Evolutionary conservation across 345 rosid genomes (phyloP), one percentile per base, ranked within the genome.

Genomic region (Sisymbrium altissimum): DNA sequence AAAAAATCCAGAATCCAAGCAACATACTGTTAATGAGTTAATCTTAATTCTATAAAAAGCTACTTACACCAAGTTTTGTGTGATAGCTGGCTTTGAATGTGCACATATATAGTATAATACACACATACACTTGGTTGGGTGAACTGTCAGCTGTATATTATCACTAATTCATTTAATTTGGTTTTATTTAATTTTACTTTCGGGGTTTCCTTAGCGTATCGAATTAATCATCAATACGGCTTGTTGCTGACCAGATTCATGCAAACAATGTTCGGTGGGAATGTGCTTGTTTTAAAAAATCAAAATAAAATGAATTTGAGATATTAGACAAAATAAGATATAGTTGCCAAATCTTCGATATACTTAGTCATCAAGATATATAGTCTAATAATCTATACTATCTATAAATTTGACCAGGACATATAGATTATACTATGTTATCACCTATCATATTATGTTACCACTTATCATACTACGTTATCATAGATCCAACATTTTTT

Each of bases 191-290:
- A 7, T 14, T 56, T 65, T 6, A 27, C 38, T 46, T 49, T 60
- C 0, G 25, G 27, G 79, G 88, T 79, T 86, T 78, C 81, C 86
- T 85, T 88, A 77, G 86, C 93, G 93, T 90, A 87, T 78, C 74
- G 90, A 80, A 71, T 76, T 81, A 82, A 69, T 41, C 52, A 69
- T 41, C 52, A 69, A 81, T 66, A 78, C 69, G 64, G 60, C 41
- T 9, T 64, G 15, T 41, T 18, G 50, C 61, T 66, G 33, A 30
- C 43, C 52, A 58, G 46, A 77, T 69, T 66, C 53, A 71, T 71
- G 56, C 60, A 59, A 33, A 44, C 13, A 41, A n/a, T 18, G 41
- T 13, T 49, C 15, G 38, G 30, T 54, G 45, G 38, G 36, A 19
- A 14, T 64, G 14, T 41, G 36, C 17, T 44, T 32, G 21, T 30